phyloP scores from a whole-genome alignment of 2,329 filamentous ascomycete species.

The Hymenoscyphus occultus region DNA sequence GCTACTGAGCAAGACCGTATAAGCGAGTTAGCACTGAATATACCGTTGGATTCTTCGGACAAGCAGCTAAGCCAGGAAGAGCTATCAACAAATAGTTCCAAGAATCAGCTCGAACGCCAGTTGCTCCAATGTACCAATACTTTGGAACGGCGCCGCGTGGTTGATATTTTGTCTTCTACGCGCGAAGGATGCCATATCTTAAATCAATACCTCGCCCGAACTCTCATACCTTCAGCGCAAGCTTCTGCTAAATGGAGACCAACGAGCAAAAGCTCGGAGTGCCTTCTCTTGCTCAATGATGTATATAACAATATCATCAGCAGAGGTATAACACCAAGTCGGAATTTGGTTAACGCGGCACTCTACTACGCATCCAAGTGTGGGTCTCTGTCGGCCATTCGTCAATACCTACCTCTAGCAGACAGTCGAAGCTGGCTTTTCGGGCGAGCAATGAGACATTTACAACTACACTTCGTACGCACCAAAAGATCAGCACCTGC shows the following conservation, averaged over 20 bases:
- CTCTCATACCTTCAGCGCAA: not conserved
- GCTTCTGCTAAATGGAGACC: not conserved
- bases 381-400: not conserved
- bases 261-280: not conserved
- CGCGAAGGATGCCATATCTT: slow-evolving; percentile 3
- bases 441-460: not conserved
- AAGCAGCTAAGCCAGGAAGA: not conserved
- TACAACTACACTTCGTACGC: not conserved
- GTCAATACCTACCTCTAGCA: slow-evolving; percentile 17
- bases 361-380: slow-evolving; percentile 1
- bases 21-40: not conserved
- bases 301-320: not conserved
- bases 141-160: not conserved
- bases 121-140: not conserved
- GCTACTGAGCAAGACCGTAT: not conserved
- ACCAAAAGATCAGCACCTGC: not conserved
- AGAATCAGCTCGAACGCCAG: not conserved
- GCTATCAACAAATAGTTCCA: not conserved
- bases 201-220: not conserved
- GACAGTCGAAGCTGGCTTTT: not conserved
- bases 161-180: slow-evolving; percentile 3
- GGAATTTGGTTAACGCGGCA: not conserved
- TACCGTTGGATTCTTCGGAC: not conserved
- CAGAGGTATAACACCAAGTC: not conserved
- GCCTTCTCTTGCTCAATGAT: not conserved